Evolutionary conservation across 495 filamentous ascomycete species (phyloP), one percentile per base, ranked within the genome.

Genomic region (Neurospora pannonica): DNA sequence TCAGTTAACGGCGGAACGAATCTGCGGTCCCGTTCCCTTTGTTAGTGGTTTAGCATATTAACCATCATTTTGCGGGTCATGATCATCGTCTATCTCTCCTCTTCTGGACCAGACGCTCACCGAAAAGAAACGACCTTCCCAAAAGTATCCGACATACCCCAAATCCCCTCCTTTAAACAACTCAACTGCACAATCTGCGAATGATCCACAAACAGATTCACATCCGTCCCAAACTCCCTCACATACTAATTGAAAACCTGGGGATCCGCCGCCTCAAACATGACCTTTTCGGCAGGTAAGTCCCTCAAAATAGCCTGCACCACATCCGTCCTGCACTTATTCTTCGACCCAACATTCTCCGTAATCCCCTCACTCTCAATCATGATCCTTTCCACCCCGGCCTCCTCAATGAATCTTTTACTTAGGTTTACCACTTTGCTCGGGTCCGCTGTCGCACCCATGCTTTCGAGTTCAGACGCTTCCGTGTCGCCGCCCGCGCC

Each of bases 181-280:
- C 80, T 83, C 70, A 90, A 72, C 81, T 90, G 87, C 73, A 89
- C 87, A 74, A 89, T 89, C 82, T 90, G 87, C 70, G 85, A 87
- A 74, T 90, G 88, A 79, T 89, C 87, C 70, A 90, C 87, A 78
- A 89, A 89, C 19, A 89, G 73, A 74, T 90, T 89, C 37, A 89
- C 87, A 74, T 89, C 87, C 38, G 89, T 83, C 8, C 88, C 87
- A 78, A 90, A 89, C 78, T 89, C 87, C 38, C 87, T 24, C 38
- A 74, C 76, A 78, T 86, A 90, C 88, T 87, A 90, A 48, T 88
- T 88, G 71, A 87, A 90, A 5, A 89, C 87, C 60, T 70, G 81
- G 2, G 88, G 87, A 71, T 90, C 88, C 2, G 88, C 88, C 34
- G 88, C 88, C 77, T 90, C 88, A 78, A 90, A 90, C 88, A 90